Evolutionary conservation across 2,329 filamentous ascomycete species (phyloP).

Genomic region (Fusarium sp.): DNA sequence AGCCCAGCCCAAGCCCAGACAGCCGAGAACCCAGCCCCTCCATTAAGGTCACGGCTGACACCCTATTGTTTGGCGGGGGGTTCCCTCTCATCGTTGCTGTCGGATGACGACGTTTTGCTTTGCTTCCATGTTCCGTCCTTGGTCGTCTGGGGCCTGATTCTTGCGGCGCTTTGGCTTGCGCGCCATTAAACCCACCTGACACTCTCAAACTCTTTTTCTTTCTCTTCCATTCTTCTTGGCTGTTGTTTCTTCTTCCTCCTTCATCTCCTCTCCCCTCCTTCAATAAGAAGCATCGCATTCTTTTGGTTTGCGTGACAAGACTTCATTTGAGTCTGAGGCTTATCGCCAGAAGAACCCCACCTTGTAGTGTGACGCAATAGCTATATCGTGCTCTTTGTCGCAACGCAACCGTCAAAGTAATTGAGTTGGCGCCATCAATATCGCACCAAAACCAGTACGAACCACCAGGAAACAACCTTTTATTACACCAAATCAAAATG

Average conservation of each 20-base stretch:
- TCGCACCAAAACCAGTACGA: conserved; percentile 14
- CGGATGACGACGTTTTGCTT: conserved; percentile 47
- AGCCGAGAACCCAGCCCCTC: conserved; percentile 41
- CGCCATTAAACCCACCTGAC: conserved; percentile 46
- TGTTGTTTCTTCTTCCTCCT: conserved; percentile 13
- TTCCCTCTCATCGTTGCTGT: conserved; percentile 44
- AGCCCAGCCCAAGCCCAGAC: conserved; percentile 5
- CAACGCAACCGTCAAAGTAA: conserved; percentile 23
- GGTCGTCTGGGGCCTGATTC: conserved; percentile 42
- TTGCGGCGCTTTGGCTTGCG: conserved; percentile 36
- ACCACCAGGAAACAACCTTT: conserved; percentile 9
- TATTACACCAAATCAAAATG: conserved; percentile 38
- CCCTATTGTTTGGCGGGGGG: conserved; percentile 42
- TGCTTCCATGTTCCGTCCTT: conserved; percentile 40
- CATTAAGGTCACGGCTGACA: conserved; percentile 45
- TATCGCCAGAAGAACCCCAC: conserved; percentile 26
- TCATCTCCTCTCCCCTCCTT: conserved; percentile 14
- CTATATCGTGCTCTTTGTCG: conserved; percentile 15
- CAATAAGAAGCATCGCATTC: conserved; percentile 31
- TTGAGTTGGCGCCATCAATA: conserved; percentile 26
- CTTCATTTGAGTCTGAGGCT: conserved; percentile 32
- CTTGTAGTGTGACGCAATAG: conserved; percentile 36
- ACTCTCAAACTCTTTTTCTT: conserved; percentile 36
- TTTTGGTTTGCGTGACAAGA: conserved; percentile 31
- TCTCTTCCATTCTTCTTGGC: conserved; percentile 32